phyloP scores from a whole-genome alignment of 495 filamentous ascomycete genomes.

The Annulohypoxylon maeteangense region DNA sequence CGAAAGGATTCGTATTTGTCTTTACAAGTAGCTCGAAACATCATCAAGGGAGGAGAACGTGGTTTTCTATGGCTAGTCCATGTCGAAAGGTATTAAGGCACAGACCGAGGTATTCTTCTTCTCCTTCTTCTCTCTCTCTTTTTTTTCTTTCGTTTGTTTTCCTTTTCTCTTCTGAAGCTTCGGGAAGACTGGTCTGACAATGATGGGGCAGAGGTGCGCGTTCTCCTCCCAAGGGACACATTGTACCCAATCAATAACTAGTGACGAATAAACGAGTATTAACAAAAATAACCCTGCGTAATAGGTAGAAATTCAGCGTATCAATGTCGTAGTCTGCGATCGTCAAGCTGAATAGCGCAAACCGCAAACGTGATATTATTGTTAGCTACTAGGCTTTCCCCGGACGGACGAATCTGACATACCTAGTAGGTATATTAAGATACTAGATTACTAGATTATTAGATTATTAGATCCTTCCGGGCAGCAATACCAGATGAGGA shows the following conservation, averaged over 20 bases:
- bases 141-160: too few relatives aligned
- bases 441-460: conserved; percentile 34
- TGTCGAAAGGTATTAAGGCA: background rate
- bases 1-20: background rate
- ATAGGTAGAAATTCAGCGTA: conserved; percentile 15
- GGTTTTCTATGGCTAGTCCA: conserved; percentile 2
- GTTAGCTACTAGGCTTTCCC: conserved; percentile 20
- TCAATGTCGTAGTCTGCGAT: conserved; percentile 30
- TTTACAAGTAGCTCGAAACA: background rate
- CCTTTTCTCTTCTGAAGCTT: conserved; percentile 1
- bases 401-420: conserved; percentile 42
- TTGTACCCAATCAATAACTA: conserved; percentile 14
- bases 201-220: conserved; percentile 12
- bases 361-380: conserved; percentile 32
- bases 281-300: conserved; percentile 13
- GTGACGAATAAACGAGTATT: conserved; percentile 4
- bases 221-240: conserved; percentile 3
- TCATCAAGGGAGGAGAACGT: background rate
- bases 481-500: conserved; percentile 28
- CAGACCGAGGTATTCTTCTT: background rate
- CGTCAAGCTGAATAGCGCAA: conserved; percentile 32
- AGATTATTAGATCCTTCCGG: conserved; percentile 24
- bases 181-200: conserved; percentile 11
- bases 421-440: too few relatives aligned
- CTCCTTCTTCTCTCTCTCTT: too few relatives aligned